Conservation (phyloP, 768 basidiomycete species). For the Amyloporia xantha region DNA sequence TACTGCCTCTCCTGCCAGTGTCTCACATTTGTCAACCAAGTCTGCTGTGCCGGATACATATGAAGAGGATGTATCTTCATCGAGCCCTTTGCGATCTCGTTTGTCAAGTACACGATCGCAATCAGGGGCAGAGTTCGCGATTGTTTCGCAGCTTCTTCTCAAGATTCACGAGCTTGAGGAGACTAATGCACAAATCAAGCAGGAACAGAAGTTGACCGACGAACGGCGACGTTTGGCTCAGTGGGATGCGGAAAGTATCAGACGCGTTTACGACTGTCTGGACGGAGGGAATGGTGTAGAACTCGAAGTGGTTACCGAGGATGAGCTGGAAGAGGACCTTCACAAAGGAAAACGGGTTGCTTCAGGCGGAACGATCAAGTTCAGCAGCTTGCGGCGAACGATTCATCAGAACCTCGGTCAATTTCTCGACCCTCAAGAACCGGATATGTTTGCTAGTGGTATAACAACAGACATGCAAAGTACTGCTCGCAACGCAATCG, state of each 20-base stretch:
- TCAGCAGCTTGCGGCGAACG: constrained; percentile 40
- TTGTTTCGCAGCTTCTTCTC: constrained; percentile 63
- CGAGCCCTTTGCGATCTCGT: neutral
- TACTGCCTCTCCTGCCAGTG: neutral
- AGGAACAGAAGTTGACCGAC: constrained; percentile 57
- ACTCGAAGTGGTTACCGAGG: constrained; percentile 34
- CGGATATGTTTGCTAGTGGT: constrained; percentile 18
- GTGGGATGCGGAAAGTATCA: constrained; percentile 64
- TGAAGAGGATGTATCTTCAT: neutral
- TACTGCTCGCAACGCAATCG: constrained; percentile 17
- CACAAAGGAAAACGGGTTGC: constrained; percentile 3
- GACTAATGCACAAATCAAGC: constrained; percentile 58
- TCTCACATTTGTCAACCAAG: too few species aligned
- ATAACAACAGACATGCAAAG: constrained; percentile 22
- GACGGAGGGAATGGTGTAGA: constrained; percentile 48
- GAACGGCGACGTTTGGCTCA: constrained; percentile 62
- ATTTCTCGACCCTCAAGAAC: constrained; percentile 12
- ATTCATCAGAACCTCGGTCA: constrained; percentile 31
- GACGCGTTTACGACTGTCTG: constrained; percentile 62
- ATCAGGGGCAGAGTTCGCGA: constrained; percentile 27
- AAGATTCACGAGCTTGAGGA: constrained; percentile 78
- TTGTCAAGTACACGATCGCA: neutral
- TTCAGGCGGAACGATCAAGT: constrained; percentile 37
- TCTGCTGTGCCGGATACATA: too few species aligned
- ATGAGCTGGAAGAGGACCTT: constrained; percentile 23